Conservation (phyloP, 2,329 filamentous ascomycete genomes). For the Scedosporium boydii region DNA sequence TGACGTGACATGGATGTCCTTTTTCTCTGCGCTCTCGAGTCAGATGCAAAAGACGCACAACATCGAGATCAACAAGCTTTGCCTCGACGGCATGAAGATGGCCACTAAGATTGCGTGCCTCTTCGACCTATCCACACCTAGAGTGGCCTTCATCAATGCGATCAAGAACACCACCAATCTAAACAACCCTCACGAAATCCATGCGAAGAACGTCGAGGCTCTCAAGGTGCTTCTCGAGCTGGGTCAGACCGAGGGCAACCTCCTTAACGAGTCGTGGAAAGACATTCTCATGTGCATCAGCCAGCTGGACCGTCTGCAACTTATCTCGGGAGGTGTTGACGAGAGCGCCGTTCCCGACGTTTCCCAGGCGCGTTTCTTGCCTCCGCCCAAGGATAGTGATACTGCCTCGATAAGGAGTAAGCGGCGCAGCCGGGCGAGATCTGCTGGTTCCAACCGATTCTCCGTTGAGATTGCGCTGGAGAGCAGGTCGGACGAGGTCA, state of each 20-base stretch:
- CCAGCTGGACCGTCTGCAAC: slow-evolving; percentile 87
- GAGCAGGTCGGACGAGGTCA: slow-evolving; percentile 83
- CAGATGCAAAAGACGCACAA: slow-evolving; percentile 92
- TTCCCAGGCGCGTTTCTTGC: slow-evolving; percentile 66
- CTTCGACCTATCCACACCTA: slow-evolving; percentile 86
- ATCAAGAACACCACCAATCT: slow-evolving; percentile 91
- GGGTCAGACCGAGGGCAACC: slow-evolving; percentile 84
- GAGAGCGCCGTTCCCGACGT: slow-evolving; percentile 90
- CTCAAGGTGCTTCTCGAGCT: slow-evolving; percentile 86
- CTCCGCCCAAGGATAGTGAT: slow-evolving; percentile 44
- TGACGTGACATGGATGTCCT: slow-evolving; percentile 98
- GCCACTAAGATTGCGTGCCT: slow-evolving; percentile 88
- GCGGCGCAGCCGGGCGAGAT: slow-evolving; percentile 34
- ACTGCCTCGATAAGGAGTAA: slow-evolving; percentile 54
- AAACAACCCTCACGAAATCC: slow-evolving; percentile 91
- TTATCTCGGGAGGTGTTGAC: slow-evolving; percentile 90
- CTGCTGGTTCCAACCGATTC: slow-evolving; percentile 49
- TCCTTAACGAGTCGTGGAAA: slow-evolving; percentile 84
- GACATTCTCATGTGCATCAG: slow-evolving; percentile 93
- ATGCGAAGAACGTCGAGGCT: slow-evolving; percentile 92
- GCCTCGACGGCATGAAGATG: slow-evolving; percentile 90
- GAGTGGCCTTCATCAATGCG: slow-evolving; percentile 89
- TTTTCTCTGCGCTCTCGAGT: slow-evolving; percentile 87
- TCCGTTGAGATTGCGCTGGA: slow-evolving; percentile 80
- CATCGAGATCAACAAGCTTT: slow-evolving; percentile 81